Evolutionary conservation across 2,329 filamentous ascomycete genomes (phyloP).

Genomic region (Karstenula rhodostoma): DNA sequence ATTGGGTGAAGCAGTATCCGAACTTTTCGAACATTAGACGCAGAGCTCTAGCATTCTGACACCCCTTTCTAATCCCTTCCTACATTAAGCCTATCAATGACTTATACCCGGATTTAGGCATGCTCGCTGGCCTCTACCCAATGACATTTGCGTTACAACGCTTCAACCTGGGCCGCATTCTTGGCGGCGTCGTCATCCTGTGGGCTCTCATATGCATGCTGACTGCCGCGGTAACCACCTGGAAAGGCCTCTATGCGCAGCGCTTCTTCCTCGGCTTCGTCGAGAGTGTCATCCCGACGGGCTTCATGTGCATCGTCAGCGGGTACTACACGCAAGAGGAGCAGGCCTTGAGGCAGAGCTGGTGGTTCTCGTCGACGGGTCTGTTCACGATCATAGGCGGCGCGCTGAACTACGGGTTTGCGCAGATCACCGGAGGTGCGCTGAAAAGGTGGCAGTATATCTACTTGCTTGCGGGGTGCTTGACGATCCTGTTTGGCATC

Average conservation of each 20-base stretch:
- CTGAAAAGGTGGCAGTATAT: conserved; percentile 70
- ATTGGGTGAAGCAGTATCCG: no score
- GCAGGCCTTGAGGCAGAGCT: conserved; percentile 63
- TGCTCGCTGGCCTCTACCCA: conserved; percentile 77
- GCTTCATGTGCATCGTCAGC: conserved; percentile 63
- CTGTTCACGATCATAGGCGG: conserved; percentile 45
- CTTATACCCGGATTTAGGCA: no score
- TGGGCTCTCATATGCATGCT: conserved; percentile 74
- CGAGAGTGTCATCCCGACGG: conserved; percentile 64
- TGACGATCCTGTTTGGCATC: conserved; percentile 68
- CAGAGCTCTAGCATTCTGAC: no score
- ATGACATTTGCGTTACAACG: conserved; percentile 75
- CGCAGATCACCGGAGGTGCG: conserved; percentile 43
- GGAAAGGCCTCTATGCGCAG: conserved; percentile 67
- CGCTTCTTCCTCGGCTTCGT: conserved; percentile 65
- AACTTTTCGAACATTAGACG: no score
- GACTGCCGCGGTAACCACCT: conserved; percentile 71
- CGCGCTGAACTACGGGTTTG: conserved; percentile 49
- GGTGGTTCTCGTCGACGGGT: conserved; percentile 70
- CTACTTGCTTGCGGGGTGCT: conserved; percentile 66
- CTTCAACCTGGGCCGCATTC: conserved; percentile 69
- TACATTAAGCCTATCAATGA: no score
- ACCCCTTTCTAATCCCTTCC: no score
- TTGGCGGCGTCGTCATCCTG: conserved; percentile 69
- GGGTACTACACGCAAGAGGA: conserved; percentile 53